phyloP scores from a whole-genome alignment of 2,329 filamentous ascomycete species.

The Clathrospora elynae region DNA sequence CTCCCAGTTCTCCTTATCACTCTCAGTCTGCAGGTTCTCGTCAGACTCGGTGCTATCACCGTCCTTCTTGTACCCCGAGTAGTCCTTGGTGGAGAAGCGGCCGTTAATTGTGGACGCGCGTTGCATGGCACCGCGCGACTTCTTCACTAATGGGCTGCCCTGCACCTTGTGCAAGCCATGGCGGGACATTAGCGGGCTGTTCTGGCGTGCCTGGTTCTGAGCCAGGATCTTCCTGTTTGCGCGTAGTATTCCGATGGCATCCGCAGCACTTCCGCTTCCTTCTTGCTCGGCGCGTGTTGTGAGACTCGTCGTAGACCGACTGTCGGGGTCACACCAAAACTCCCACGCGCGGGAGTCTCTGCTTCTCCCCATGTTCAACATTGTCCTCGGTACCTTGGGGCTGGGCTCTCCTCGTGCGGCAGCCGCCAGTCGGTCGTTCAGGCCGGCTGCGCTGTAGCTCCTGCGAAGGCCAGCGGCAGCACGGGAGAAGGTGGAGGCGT shows the following conservation, averaged over 20 bases:
- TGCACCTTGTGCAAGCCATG: constrained; percentile 34
- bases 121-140: constrained; percentile 39
- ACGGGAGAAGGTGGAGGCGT: constrained; percentile 48
- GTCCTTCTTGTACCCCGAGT: constrained; percentile 21
- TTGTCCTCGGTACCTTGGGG: constrained; percentile 54
- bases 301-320: constrained; percentile 69
- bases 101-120: constrained; percentile 45
- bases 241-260: constrained; percentile 79
- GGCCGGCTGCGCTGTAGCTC: constrained; percentile 69
- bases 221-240: constrained; percentile 63
- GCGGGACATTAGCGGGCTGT: constrained; percentile 54
- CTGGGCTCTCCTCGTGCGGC: constrained; percentile 36
- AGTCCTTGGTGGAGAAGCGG: constrained; percentile 40
- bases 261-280: constrained; percentile 76
- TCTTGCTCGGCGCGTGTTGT: constrained; percentile 82
- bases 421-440: constrained; percentile 44
- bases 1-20: constrained; percentile 93
- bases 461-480: constrained; percentile 64
- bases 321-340: constrained; percentile 82
- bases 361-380: constrained; percentile 69
- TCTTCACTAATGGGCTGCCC: constrained; percentile 46
- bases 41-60: constrained; percentile 49
- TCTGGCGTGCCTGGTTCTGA: constrained; percentile 68
- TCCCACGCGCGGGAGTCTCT: constrained; percentile 90
- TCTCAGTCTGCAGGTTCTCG: constrained; percentile 68